A percentile compares a stretch with the other conserved stretches of the same genome.
phyloP scores from a whole-genome alignment of 768 basidiomycete genomes.

The Lactarius tabidus region DNA sequence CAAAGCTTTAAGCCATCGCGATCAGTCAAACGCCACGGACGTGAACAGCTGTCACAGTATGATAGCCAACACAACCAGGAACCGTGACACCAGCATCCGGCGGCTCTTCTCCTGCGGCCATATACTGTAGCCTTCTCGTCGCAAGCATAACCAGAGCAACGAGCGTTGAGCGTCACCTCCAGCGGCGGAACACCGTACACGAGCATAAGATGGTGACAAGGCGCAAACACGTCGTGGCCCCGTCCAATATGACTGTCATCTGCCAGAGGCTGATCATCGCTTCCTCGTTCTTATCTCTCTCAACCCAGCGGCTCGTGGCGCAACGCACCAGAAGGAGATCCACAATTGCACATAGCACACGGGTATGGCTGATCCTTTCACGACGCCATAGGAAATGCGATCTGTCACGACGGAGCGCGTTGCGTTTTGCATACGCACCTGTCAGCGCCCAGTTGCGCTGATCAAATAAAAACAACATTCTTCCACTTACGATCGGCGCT shows the following conservation, averaged over 20 bases:
- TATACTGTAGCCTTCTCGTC: constrained; percentile 30
- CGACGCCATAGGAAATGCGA: constrained; percentile 12
- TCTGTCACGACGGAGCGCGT: constrained; percentile 1
- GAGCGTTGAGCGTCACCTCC: neutral
- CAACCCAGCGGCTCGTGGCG: neutral
- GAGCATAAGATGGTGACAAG: neutral
- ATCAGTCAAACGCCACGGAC: neutral
- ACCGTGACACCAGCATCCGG: constrained; percentile 12
- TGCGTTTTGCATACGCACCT: neutral
- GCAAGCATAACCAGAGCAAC: constrained; percentile 29
- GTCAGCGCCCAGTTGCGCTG: constrained; percentile 14
- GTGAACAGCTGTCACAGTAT: neutral
- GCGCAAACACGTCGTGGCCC: constrained; percentile 1
- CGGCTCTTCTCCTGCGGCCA: constrained; percentile 30
- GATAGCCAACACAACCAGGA: neutral
- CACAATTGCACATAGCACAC: constrained; percentile 3
- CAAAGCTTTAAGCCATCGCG: neutral
- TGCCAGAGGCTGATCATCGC: neutral
- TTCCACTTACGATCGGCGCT: constrained; percentile 10
- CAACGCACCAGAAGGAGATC: constrained; percentile 8
- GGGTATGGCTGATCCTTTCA: neutral
- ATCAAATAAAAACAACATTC: neutral
- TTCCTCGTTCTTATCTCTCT: neutral
- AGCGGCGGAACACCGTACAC: neutral
- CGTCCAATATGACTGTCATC: neutral